Evolutionary conservation across 2,329 filamentous ascomycete genomes (phyloP), one percentile per base, ranked within the genome.

Genomic region (Epichloe sibirici): DNA sequence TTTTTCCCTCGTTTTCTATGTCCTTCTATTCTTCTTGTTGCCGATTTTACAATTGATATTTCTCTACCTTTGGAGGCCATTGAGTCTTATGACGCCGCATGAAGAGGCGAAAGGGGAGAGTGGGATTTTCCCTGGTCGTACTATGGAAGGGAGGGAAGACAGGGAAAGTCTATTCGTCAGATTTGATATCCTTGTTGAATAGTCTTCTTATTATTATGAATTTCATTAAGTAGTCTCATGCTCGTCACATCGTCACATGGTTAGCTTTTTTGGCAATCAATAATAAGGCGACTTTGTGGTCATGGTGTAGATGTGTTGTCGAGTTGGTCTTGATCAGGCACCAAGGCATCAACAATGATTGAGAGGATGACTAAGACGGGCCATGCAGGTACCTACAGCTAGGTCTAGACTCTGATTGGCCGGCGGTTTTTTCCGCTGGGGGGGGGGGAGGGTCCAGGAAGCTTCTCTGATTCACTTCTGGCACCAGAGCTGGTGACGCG

Each of bases 401-500:
- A 28, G 13, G 2, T 0, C 3, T 23, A 4, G 4, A 12, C 35
- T 28, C 40, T 49, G 40, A 51, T 52, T 54, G 49, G 53, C 42
- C 21, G 11, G 31, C 8, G 9, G 31, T 25, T 25, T 21, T 21
- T 21, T 2, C 17, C 17, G 17, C 17, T 17, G 17, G 3, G 23
- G 23, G 8, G 28, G 3, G 3, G 28, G 23, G n/a, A n/a, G n/a
- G 23, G 23, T 35, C 38, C 21, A 23, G 17, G 13, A 45, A 37
- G 31, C 23, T 25, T 45, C 44, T 43, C 48, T 44, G 46, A n/a
- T 38, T 21, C 11, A 15, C 17, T 23, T 7, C 28, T 43, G 23
- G 39, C 39, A 28, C 35, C 23, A 13, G 35, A 35, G 47, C 35
- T 61, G 62, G 66, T 70, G 68, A 71, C 69, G 67, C 69, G 68